Base-by-base conservation (phyloP, 108 stramenopile species). In the Nitzschia palea region DNA sequence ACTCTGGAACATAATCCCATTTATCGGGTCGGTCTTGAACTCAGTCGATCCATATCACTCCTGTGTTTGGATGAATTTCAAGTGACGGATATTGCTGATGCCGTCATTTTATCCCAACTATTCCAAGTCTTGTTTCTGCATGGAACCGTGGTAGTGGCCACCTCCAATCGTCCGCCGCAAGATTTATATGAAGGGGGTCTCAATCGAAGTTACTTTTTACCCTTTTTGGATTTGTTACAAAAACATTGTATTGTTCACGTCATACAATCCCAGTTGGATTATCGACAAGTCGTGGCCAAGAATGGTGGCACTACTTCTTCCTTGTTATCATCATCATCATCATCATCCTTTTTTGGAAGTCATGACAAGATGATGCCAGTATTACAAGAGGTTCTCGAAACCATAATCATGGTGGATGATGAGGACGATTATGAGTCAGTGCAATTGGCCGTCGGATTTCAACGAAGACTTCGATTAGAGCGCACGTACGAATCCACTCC, bases 11-110 rank as follows among this genome's bases (percentile, higher is more conserved):
- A 75, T 57, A 91, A 93, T 80, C 90, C 90, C 10, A 88, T 91
- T 5, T 52, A 74, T 30, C 78, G 69, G 12, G 85, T 94, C 5
- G 95, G 85, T 4, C 14, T 71, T 26, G 64, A 84, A 64, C 33
- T 93, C 36, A 64, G 86, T 15, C 25, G 57, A 22, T 84, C 91
- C 64, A 64, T 86, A 29, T 73, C 83, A 0, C 44, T 99, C 51
- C 69, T 99, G 5, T 99, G 98, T 79, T 93, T 99, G 70, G 99
- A 99, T 81, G 99, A 99, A 78, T 98, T 99, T 63, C 95, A 98
- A 85, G 98, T 99, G 23, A 98, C 96, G 3, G 99, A 99, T 70
- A 79, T 98, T 52, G 97, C 94, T n/a, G 95, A 98, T 81, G 97
- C 97, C 30, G 66, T 96, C 65, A 90, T 98, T 55, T 62, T 98